Conservation (phyloP, 1,139 yeast genomes). For the Geotrichum australiense region DNA sequence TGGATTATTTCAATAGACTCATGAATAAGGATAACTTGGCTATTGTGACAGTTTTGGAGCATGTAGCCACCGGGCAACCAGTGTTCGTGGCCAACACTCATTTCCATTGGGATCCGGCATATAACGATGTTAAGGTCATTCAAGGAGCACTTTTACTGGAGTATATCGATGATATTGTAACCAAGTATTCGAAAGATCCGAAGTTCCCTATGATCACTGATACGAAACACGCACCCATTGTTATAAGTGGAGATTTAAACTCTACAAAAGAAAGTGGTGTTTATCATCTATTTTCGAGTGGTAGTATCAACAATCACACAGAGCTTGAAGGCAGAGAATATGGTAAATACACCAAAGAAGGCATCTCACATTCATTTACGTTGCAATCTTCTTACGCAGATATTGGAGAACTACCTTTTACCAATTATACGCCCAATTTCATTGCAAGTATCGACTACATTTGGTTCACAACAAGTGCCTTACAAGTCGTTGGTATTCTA, state of each 20-base stretch:
- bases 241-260: constrained; percentile 95
- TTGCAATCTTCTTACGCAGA: constrained; percentile 79
- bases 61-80: constrained; percentile 56
- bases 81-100: constrained; percentile 78
- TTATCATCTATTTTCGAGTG: constrained; percentile 78
- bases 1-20: constrained; percentile 90
- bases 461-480: constrained; percentile 78
- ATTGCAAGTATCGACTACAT: constrained; percentile 92
- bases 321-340: constrained; percentile 85
- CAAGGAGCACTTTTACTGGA: constrained; percentile 91
- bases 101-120: constrained; percentile 97
- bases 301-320: constrained; percentile 57
- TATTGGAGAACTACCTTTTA: constrained; percentile 86
- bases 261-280: constrained; percentile 86
- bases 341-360: constrained; percentile 86
- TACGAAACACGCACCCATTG: constrained; percentile 59
- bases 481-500: constrained; percentile 77
- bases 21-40: constrained; percentile 96
- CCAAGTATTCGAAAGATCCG: constrained; percentile 39
- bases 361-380: constrained; percentile 73
- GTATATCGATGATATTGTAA: constrained; percentile 62
- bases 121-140: constrained; percentile 92
- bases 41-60: constrained; percentile 69
- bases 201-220: constrained; percentile 40
- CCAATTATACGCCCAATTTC: constrained; percentile 89